Base-by-base conservation (phyloP, 2,329 filamentous ascomycete genomes). In the Zymoseptoria crescenta region DNA sequence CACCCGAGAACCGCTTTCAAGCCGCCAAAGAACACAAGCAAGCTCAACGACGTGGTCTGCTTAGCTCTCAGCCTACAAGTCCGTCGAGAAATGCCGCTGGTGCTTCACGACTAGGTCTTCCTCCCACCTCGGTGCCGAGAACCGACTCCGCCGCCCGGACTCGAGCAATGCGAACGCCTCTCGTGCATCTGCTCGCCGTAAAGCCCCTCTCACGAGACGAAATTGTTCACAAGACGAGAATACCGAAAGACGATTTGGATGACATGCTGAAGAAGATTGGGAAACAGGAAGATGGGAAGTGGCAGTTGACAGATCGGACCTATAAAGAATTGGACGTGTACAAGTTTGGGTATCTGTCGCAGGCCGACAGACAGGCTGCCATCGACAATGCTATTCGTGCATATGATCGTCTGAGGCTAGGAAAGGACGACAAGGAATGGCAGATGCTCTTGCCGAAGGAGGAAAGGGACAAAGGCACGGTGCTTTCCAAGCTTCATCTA, bases 281-380 rank as follows among this genome's bases (percentile, higher is more conserved):
- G 13, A 75, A 76, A 58, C 76, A 79, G 64, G 78, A 77, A 54
- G 72, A 78, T 50, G 77, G 77, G 19, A 79, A 80, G 62, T 83
- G 79, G 72, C 74, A 80, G 65, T 74, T 87, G 62, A 79, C 74
- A 35, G 83, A 86, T 70, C 83, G 82, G 67, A 73, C 75, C 16
- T 87, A 81, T 69, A 83, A 82, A 65, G 83, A 86, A 56, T 73
- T 87, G 62, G 82, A 86, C 66, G 78, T 84, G 8, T 86, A 79
- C 77, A 80, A 77, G 7, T 87, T 87, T 67, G 77, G 77, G 10
- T 87, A 86, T 70, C 77, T 76, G 28, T 77, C 74, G 45, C 68
- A 79, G 52, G 78, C 81, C 52, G 81, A 86, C 58, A 78, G 84
- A 19, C 76, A 85, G 62, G 74, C 79, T 56, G 84, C 83, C 28